Percentiles rank a stretch among this genome's conserved stretches.
Evolutionary conservation across 176 grass and related monocot species (phyloP).

Genomic region (Zoysia japonica): DNA sequence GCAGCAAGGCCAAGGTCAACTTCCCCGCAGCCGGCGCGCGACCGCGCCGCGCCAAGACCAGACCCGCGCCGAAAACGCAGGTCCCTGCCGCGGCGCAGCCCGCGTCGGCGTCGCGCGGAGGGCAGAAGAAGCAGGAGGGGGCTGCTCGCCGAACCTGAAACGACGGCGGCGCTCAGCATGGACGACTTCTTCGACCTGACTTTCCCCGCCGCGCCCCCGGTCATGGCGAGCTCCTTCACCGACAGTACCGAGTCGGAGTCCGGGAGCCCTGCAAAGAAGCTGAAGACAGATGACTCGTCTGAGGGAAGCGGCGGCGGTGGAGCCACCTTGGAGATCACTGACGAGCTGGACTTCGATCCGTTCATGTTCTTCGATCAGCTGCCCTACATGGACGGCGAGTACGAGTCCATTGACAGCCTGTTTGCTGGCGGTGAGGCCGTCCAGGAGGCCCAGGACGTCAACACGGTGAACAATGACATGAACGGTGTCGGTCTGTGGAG

Average conservation of each 20-base stretch:
- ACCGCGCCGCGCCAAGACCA: conserved; percentile 7
- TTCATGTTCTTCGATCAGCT: conserved; percentile 44
- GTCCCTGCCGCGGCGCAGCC: neutral
- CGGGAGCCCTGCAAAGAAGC: conserved; percentile 14
- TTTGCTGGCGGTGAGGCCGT: conserved; percentile 29
- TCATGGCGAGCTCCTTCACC: conserved; percentile 27
- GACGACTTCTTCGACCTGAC: conserved; percentile 27
- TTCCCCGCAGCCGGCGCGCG: conserved; percentile 43
- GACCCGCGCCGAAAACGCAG: conserved; percentile 9
- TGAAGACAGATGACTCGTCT: conserved; percentile 6
- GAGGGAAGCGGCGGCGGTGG: neutral
- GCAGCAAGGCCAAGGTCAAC: conserved; percentile 85
- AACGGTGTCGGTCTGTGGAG: conserved; percentile 62
- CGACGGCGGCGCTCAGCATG: neutral
- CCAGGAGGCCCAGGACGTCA: conserved; percentile 30
- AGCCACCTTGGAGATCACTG: conserved; percentile 25
- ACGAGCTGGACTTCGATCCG: conserved; percentile 50
- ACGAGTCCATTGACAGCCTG: conserved; percentile 41
- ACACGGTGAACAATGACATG: conserved; percentile 25
- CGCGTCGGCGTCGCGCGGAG: neutral
- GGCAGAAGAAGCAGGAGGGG: neutral
- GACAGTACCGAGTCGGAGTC: conserved; percentile 13
- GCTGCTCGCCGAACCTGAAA: neutral
- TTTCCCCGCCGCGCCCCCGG: neutral
- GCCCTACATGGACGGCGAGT: conserved; percentile 46